Evolutionary conservation across 2,329 filamentous ascomycete genomes (phyloP), one percentile per base, ranked within the genome.

Genomic region (Neofusicoccum ribis): DNA sequence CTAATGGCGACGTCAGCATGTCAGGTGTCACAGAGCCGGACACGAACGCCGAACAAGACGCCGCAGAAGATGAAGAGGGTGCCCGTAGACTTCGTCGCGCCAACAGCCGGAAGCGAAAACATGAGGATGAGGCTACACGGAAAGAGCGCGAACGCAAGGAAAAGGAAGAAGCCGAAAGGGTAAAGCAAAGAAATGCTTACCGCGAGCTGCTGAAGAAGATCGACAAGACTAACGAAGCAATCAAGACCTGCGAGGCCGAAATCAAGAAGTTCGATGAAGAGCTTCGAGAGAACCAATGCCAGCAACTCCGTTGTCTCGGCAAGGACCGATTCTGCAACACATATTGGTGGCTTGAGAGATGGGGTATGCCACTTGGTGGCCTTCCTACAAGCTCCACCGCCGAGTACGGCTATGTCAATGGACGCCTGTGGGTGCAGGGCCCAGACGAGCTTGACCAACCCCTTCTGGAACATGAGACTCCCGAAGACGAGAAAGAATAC

Each of bases 261-360:
- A 96, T 99, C 68, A 88, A 88, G 3, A 85, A 90, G 37, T 87
- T 96, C 60, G 94, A 98, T 71, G 93, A 96, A 72, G 93, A 98
- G 75, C 84, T 99, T 51, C 91, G 95, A 61, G 94, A 98, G 78
- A 93, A 93, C 46, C 92, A 97, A 77, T 97, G 94, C 72, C 92
- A 93, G 41, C 89, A 95, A 67, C 97, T 93, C 17, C 89, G 92
- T 68, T 88, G 94, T 17, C 84, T 99, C 31, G 95, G 95, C 67
- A 94, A 95, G 76, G 95, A 99, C 78, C 88, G 95, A 50, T 99
- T 97, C 83, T 97, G 94, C 88, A 98, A 99, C 78, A 88, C 94
- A 63, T 99, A 98, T 79, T 98, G 96, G 83, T 99, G 95, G 94
- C 97, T 98, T 76, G 95, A 99, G 79, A 90, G 94, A 68, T 99